A percentile compares a stretch with the other conserved stretches of the same genome.
phyloP scores from a whole-genome alignment of 1,284 basidiomycete species.

The Rhodofomes roseus region DNA sequence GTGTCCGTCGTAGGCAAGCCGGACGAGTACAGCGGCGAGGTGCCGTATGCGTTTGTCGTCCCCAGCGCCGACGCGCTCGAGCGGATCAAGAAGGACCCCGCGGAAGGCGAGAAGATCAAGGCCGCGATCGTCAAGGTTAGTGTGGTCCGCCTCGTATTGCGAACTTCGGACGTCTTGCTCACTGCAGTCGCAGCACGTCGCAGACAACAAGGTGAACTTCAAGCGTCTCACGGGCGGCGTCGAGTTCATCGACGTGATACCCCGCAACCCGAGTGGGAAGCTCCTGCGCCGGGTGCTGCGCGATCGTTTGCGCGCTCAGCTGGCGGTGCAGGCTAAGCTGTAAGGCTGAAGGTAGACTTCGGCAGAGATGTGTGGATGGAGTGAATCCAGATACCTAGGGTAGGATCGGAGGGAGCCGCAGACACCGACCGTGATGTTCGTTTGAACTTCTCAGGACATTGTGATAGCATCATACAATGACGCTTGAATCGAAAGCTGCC shows the following conservation, averaged over 20 bases:
- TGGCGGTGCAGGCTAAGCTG: slow-evolving; percentile 4
- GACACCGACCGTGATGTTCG: too few relatives aligned
- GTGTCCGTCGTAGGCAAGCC: slow-evolving; percentile 72
- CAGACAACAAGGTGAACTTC: slow-evolving; percentile 21
- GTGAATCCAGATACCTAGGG: too few relatives aligned
- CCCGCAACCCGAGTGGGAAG: slow-evolving; percentile 25
- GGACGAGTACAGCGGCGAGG: slow-evolving; percentile 78
- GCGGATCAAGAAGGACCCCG: slow-evolving; percentile 9
- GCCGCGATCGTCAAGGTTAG: slow-evolving; percentile 33
- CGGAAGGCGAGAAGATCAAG: slow-evolving; percentile 9
- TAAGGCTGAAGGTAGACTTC: not conserved
- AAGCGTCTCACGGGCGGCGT: slow-evolving; percentile 21
- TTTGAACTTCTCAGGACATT: too few relatives aligned
- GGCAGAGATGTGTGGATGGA: too few relatives aligned
- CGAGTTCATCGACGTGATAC: slow-evolving; percentile 22
- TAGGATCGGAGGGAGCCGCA: too few relatives aligned
- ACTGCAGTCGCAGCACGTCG: slow-evolving; percentile 16
- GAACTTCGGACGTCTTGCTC: not conserved
- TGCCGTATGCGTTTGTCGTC: slow-evolving; percentile 74
- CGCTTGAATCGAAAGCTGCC: too few relatives aligned
- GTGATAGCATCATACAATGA: too few relatives aligned
- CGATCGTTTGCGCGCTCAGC: slow-evolving; percentile 18
- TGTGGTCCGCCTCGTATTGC: slow-evolving; percentile 19
- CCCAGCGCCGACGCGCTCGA: slow-evolving; percentile 39
- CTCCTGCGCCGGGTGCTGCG: slow-evolving; percentile 21